Conservation (phyloP, 805 yeast species). For the Ogataea glucozyma region DNA sequence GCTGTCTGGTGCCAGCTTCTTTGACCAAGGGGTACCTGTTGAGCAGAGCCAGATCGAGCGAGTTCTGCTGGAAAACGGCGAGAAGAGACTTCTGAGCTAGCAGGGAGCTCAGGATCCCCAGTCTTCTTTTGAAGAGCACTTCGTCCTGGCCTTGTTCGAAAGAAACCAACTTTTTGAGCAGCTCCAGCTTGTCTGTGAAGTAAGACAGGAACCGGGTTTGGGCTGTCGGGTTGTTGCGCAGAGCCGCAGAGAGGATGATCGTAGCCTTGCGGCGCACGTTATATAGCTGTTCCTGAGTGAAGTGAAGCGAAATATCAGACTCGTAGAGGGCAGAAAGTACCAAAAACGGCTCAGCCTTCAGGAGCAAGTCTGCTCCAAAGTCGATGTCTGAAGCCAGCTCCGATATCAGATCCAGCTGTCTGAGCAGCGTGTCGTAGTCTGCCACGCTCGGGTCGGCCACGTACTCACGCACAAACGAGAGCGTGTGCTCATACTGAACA, state of each 20-base stretch:
- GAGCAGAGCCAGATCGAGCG: conserved; percentile 29
- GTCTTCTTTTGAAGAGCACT: conserved; percentile 37
- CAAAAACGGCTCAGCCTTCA: conserved; percentile 36
- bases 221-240: conserved; percentile 68
- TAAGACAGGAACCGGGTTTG: conserved; percentile 20
- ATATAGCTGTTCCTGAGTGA: conserved; percentile 12
- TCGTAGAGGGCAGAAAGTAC: conserved; percentile 31
- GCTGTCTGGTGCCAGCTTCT: conserved; percentile 33
- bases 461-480: conserved; percentile 12
- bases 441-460: conserved; percentile 9
- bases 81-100: too few species aligned
- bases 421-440: conserved; percentile 12
- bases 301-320: conserved; percentile 4
- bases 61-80: conserved; percentile 38
- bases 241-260: conserved; percentile 62
- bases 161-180: too few species aligned
- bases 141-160: background rate
- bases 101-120: conserved; percentile 54
- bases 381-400: conserved; percentile 71
- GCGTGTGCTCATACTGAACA: conserved; percentile 5
- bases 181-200: too few species aligned
- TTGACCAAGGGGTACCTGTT: conserved; percentile 21
- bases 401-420: conserved; percentile 42
- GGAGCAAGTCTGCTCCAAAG: conserved; percentile 52
- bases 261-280: conserved; percentile 53